Percentiles rank a stretch among this genome's conserved stretches.
phyloP scores from a whole-genome alignment of 805 yeast species.

The Scheffersomyces ergatensis region DNA sequence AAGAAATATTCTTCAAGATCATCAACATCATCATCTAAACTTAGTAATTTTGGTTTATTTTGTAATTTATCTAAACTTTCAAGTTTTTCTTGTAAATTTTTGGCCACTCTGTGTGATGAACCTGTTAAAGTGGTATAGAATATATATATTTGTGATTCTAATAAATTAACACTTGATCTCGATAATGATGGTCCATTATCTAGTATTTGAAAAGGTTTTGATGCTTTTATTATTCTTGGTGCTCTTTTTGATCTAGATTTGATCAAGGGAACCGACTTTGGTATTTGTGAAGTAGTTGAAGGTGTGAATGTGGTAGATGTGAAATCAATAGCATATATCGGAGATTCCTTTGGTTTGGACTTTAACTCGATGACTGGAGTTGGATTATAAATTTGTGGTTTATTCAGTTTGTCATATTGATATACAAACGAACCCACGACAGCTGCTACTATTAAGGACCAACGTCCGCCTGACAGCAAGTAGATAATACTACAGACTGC shows the following conservation, averaged over 20 bases:
- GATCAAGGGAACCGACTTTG: constrained; percentile 4
- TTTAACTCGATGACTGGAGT: neutral
- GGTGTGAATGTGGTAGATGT: constrained; percentile 30
- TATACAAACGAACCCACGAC: constrained; percentile 9
- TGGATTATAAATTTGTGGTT: neutral
- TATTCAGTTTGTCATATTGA: neutral
- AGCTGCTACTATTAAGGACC: constrained; percentile 29
- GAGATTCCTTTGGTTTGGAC: constrained; percentile 18
- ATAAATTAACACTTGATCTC: constrained; percentile 33
- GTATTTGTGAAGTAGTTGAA: constrained; percentile 15
- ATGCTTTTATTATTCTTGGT: constrained; percentile 42
- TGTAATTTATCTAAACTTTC: constrained; percentile 17
- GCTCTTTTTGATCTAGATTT: constrained; percentile 23
- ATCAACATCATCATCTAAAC: constrained; percentile 76
- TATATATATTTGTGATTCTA: constrained; percentile 58
- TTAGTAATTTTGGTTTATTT: constrained; percentile 52
- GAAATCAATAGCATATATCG: constrained; percentile 42
- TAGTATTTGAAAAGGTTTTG: constrained; percentile 13
- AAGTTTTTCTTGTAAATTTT: constrained; percentile 41
- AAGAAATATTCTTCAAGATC: constrained; percentile 83
- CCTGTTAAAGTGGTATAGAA: constrained; percentile 89
- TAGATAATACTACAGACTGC: constrained; percentile 25
- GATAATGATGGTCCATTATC: constrained; percentile 37
- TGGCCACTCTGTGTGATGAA: constrained; percentile 70
- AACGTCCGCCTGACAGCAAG: constrained; percentile 41